phyloP scores from a whole-genome alignment of 331 rosid genomes.

The Prunus yedoensis region DNA sequence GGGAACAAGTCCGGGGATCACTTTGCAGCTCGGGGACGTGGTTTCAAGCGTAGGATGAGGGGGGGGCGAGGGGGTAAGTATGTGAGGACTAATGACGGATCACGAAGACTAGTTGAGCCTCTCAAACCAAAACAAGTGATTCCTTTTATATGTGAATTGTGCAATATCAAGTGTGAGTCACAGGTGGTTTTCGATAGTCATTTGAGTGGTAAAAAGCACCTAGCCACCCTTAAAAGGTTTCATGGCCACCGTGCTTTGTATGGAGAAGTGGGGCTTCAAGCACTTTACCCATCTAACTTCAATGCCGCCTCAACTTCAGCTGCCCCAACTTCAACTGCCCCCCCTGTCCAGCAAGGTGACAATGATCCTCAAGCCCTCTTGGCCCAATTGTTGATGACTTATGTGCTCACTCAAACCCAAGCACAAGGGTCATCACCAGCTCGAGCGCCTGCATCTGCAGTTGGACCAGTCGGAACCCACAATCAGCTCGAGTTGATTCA shows the following conservation, averaged over 20 bases:
- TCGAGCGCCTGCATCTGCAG: slow-evolving; percentile 21
- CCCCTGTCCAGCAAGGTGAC: slow-evolving; percentile 57
- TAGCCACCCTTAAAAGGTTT: slow-evolving; percentile 47
- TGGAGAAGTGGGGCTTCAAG: slow-evolving; percentile 51
- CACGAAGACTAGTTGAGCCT: slow-evolving; percentile 50
- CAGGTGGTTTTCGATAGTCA: slow-evolving; percentile 70
- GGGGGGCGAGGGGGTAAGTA: slow-evolving; percentile 58
- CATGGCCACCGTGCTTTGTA: slow-evolving; percentile 45
- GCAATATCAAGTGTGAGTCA: slow-evolving; percentile 81
- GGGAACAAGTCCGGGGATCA: slow-evolving; percentile 35
- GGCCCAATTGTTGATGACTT: slow-evolving; percentile 67
- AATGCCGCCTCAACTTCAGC: slow-evolving; percentile 28
- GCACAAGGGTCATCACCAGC: slow-evolving; percentile 31
- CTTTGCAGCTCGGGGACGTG: slow-evolving; percentile 48
- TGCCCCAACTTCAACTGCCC: slow-evolving; percentile 27
- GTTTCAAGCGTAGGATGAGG: slow-evolving; percentile 63
- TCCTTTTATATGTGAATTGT: slow-evolving; percentile 60
- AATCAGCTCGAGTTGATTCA: slow-evolving; percentile 31
- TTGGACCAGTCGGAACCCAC: slow-evolving; percentile 20
- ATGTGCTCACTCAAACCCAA: slow-evolving; percentile 50
- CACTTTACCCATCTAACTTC: slow-evolving; percentile 49
- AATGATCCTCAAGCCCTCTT: slow-evolving; percentile 71
- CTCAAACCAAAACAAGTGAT: slow-evolving; percentile 45
- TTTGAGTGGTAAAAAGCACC: slow-evolving; percentile 70
- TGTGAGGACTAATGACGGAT: slow-evolving; percentile 51